Evolutionary conservation across 345 rosid genomes (phyloP), one percentile per base, ranked within the genome.

Genomic region (Brassica cretica): DNA sequence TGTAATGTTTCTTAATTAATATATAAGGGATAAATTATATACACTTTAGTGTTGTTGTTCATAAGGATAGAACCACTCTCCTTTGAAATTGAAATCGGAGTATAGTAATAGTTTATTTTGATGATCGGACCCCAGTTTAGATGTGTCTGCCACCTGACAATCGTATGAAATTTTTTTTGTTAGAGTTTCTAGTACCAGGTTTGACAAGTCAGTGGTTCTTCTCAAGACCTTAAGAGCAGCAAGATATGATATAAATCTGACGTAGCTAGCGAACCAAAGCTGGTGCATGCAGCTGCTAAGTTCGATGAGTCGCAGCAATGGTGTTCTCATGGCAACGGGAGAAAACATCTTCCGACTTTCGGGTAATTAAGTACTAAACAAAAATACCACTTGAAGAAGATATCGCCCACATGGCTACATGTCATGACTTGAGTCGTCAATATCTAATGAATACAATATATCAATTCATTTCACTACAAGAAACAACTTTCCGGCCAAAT

Each of bases 201-300:
- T 21, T 21, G 24, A 21, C 24, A 21, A 21, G 24, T 21, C 24
- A 21, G 24, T 21, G 24, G 24, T 21, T 21, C 24, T 21, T 21
- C 24, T 0, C 24, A 21, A 21, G 24, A 21, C 24, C 24, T 0
- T 21, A 21, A 21, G 24, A 21, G 24, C 24, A 21, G 24, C 2
- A 21, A 21, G 24, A 21, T 21, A 60, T 25, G 6, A 30, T 5
- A 35, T 35, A 35, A 35, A 35, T 15, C 8, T 15, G 46, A 39
- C 46, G 46, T 39, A 39, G 21, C 59, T 16, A 64, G 68, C 6
- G 68, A 64, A 64, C 7, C 49, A 33, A 53, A 55, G 21, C 21
- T 63, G 5, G 41, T 64, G 68, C 68, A 33, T 64, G 49, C 68
- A 33, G 41, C 68, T 16, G 25, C 68, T 64, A 15, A 41, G 68